Conservation (phyloP, 2,329 filamentous ascomycete genomes). For the Ascomycota sp. region DNA sequence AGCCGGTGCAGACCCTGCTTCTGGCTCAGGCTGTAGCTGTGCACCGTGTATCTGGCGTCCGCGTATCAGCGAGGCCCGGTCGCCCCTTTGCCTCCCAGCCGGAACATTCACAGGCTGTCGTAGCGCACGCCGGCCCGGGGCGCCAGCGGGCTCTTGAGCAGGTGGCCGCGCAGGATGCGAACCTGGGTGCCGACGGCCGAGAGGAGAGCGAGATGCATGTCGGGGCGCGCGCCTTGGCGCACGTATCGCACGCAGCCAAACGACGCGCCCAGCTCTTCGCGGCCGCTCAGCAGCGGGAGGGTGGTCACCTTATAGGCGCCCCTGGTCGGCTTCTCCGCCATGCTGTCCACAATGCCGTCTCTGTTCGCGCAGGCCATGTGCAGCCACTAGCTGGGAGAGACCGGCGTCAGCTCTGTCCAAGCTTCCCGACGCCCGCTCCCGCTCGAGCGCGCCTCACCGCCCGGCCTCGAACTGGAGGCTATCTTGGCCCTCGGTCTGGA, state of each 20-base stretch:
- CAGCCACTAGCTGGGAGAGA: constrained; percentile 29
- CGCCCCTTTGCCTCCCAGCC: no score
- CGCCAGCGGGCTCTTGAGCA: constrained; percentile 26
- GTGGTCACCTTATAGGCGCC: constrained; percentile 22
- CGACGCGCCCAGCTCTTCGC: constrained; percentile 18
- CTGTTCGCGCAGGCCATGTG: constrained; percentile 31
- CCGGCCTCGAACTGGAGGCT: constrained; percentile 23
- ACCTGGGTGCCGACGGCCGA: constrained; percentile 25
- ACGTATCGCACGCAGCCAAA: constrained; percentile 19
- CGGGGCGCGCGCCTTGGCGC: constrained; percentile 17
- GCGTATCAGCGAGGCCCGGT: no score
- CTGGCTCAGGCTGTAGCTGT: constrained; percentile 22
- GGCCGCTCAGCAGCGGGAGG: constrained; percentile 28
- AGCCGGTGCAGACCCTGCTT: constrained; percentile 19
- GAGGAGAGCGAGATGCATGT: constrained; percentile 27
- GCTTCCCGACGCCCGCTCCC: no score
- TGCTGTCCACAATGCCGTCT: constrained; percentile 28
- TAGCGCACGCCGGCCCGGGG: constrained; percentile 31
- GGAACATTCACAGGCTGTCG: constrained; percentile 28
- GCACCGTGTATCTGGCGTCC: constrained; percentile 22
- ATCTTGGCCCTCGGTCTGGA: constrained; percentile 17
- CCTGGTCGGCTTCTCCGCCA: constrained; percentile 21
- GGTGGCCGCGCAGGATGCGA: constrained; percentile 28
- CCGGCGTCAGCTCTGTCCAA: constrained; percentile 4
- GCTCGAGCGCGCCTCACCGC: constrained; percentile 17